Percentiles rank a stretch among this genome's conserved stretches.
Evolutionary conservation across 805 yeast genomes (phyloP).

Genomic region (Yarrowia sp.): DNA sequence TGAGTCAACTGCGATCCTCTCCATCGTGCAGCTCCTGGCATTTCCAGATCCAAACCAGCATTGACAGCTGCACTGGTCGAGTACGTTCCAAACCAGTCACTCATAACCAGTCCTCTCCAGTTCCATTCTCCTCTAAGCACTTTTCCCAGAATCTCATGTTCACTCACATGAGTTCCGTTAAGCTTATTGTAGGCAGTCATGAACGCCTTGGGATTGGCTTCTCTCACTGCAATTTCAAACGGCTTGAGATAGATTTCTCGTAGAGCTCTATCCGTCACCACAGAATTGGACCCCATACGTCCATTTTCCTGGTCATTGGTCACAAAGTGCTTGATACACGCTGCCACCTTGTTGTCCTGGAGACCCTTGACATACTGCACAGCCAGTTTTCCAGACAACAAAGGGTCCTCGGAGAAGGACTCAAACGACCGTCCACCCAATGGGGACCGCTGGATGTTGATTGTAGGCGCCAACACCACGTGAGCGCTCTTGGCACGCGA

Average conservation of each 20-base stretch:
- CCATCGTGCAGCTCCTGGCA: conserved; percentile 63
- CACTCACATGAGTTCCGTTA: conserved; percentile 59
- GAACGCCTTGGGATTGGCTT: conserved; percentile 52
- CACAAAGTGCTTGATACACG: conserved; percentile 61
- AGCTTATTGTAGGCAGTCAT: conserved; percentile 66
- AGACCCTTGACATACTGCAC: conserved; percentile 54
- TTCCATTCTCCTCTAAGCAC: conserved; percentile 7
- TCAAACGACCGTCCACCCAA: conserved; percentile 65
- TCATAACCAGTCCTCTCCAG: not conserved
- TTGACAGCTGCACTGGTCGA: conserved; percentile 48
- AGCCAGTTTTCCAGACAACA: conserved; percentile 47
- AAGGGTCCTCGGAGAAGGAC: conserved; percentile 62
- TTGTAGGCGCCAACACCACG: conserved; percentile 50
- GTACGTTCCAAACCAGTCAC: conserved; percentile 27
- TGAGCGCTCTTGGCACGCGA: conserved; percentile 55
- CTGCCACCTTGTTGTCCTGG: conserved; percentile 51
- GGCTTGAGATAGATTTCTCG: conserved; percentile 65
- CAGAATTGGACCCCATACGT: conserved; percentile 49
- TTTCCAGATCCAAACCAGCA: conserved; percentile 62
- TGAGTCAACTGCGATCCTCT: conserved; percentile 44
- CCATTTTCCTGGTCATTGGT: conserved; percentile 63
- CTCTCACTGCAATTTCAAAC: conserved; percentile 56
- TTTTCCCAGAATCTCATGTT: conserved; percentile 43
- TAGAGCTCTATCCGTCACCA: conserved; percentile 58
- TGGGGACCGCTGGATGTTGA: conserved; percentile 57